A percentile compares a stretch with the other conserved stretches of the same genome.
These are phyloP conservation scores for Aspergillus biplanus DNA, from an alignment of 495 filamentous ascomycete genomes.

Conservation along the genomic window DNA sequence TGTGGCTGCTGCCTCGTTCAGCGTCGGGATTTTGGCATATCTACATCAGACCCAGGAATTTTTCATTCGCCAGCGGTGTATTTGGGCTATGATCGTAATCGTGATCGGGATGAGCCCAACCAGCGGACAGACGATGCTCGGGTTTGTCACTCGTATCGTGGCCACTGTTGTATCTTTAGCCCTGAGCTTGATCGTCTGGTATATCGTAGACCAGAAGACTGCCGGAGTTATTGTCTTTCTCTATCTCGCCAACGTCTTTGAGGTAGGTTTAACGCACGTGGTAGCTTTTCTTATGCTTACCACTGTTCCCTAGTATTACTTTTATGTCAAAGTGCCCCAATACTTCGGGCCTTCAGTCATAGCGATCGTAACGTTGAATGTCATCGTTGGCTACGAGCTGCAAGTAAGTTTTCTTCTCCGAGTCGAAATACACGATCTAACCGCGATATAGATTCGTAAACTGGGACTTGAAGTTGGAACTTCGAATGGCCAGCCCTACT, in stretches of 20 bases:
- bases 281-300: slow-evolving; percentile 1
- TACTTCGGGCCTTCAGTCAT: slow-evolving; percentile 65
- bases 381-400: slow-evolving; percentile 76
- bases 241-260: slow-evolving; percentile 67
- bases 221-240: slow-evolving; percentile 68
- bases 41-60: slow-evolving; percentile 67
- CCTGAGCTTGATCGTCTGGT: slow-evolving; percentile 68
- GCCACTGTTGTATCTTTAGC: slow-evolving; percentile 66
- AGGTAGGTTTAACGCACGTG: slow-evolving; percentile 36
- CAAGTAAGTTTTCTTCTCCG: slow-evolving; percentile 51
- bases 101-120: slow-evolving; percentile 62
- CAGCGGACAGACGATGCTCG: slow-evolving; percentile 68
- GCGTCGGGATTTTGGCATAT: slow-evolving; percentile 68
- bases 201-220: slow-evolving; percentile 68
- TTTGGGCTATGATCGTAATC: slow-evolving; percentile 82
- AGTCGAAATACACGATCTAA: slow-evolving; percentile 4
- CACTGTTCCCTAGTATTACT: slow-evolving; percentile 49
- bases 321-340: slow-evolving; percentile 65
- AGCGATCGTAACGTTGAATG: slow-evolving; percentile 64
- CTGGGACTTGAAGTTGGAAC: slow-evolving; percentile 60
- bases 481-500: slow-evolving; percentile 68
- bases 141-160: slow-evolving; percentile 65
- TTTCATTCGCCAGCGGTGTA: slow-evolving; percentile 69
- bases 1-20: slow-evolving; percentile 70
- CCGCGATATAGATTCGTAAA: slow-evolving; percentile 52